Percentiles rank a stretch among this genome's conserved stretches.
Conservation (phyloP, 192 early-diverging fungal genomes). For the Globomyces pollinis-pini region DNA sequence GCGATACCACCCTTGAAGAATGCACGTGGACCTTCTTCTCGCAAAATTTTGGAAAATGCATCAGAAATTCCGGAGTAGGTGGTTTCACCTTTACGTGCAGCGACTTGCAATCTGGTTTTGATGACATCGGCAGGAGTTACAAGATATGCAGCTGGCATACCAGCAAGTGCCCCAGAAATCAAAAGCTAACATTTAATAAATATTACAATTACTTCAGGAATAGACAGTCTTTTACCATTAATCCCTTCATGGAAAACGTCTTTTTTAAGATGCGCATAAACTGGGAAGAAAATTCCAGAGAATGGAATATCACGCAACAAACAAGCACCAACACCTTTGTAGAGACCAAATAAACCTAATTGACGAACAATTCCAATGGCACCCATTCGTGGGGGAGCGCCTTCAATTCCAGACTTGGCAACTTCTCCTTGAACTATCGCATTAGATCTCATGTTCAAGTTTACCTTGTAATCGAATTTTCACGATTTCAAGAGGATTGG, state of each 20-base stretch:
- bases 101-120: conserved; percentile 94
- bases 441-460: neutral
- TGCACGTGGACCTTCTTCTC: conserved; percentile 86
- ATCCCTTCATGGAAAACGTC: conserved; percentile 80
- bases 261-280: conserved; percentile 95
- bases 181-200: conserved; percentile 60
- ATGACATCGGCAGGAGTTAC: conserved; percentile 97
- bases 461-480: conserved; percentile 92
- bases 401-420: conserved; percentile 39
- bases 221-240: conserved; percentile 56
- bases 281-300: conserved; percentile 94
- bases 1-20: conserved; percentile 97
- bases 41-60: conserved; percentile 77
- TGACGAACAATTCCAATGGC: conserved; percentile 83
- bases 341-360: conserved; percentile 86
- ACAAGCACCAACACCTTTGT: conserved; percentile 90
- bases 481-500: conserved; percentile 97
- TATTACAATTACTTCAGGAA: conserved; percentile 28
- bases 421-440: conserved; percentile 42
- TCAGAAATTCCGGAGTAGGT: conserved; percentile 78
- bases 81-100: conserved; percentile 81
- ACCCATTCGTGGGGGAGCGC: conserved; percentile 46
- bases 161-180: conserved; percentile 84
- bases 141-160: conserved; percentile 95
- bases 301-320: conserved; percentile 94